Evolutionary conservation across 2,329 filamentous ascomycete species (phyloP).

Genomic region (Pyrenochaeta sp.): DNA sequence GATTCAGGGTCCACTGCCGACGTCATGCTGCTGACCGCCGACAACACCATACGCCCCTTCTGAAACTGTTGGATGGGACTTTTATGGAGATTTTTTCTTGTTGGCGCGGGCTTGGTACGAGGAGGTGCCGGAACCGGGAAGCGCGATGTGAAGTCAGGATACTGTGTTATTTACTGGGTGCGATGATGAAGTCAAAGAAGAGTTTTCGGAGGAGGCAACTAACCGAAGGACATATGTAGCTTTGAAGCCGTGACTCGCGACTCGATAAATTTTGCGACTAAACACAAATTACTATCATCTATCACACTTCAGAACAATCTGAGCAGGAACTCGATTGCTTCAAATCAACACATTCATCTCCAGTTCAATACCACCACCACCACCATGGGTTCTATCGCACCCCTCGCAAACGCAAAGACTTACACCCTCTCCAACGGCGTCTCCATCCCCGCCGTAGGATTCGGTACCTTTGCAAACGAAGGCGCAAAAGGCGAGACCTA

Average conservation of each 20-base stretch:
- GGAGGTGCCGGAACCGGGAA: conserved; percentile 27
- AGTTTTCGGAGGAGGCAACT: conserved; percentile 25
- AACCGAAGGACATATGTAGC: conserved; percentile 22
- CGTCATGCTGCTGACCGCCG: conserved; percentile 34
- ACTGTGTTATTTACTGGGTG: conserved; percentile 15
- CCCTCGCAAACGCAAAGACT: conserved; percentile 49
- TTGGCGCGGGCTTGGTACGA: conserved; percentile 24
- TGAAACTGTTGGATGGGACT: conserved; percentile 46
- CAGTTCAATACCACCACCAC: not conserved
- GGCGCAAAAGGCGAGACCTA: conserved; percentile 65
- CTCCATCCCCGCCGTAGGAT: conserved; percentile 73
- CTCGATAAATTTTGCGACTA: conserved; percentile 3
- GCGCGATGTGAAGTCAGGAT: conserved; percentile 17
- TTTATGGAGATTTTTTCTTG: conserved; percentile 27
- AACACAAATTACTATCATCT: conserved; percentile 3
- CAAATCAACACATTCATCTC: not conserved
- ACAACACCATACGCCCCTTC: conserved; percentile 16
- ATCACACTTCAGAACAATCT: not conserved
- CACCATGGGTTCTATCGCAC: conserved; percentile 34
- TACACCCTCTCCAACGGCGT: conserved; percentile 67
- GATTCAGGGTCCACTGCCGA: conserved; percentile 39
- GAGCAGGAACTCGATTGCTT: conserved; percentile 16
- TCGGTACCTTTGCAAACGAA: conserved; percentile 77
- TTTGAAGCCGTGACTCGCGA: conserved; percentile 12
- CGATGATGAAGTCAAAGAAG: conserved; percentile 17